Percentiles rank a stretch among this genome's conserved stretches.
Evolutionary conservation across 2,329 filamentous ascomycete genomes (phyloP).

Genomic region (Aspergillus amoenus): DNA sequence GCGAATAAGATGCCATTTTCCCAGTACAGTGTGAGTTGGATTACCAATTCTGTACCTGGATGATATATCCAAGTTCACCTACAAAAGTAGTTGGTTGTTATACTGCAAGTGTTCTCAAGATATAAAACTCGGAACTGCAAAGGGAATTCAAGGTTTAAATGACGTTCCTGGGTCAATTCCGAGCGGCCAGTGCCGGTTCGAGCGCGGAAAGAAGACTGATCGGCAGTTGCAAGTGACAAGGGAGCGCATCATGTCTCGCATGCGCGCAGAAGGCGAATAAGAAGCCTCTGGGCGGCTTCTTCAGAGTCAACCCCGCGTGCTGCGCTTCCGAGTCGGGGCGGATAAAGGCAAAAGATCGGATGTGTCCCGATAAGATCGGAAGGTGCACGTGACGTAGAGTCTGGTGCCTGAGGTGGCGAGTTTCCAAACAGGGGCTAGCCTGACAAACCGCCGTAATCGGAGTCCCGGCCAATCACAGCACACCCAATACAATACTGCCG

Average conservation of each 20-base stretch:
- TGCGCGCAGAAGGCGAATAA: slow-evolving; percentile 1
- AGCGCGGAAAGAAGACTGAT: not conserved
- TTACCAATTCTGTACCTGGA: not conserved
- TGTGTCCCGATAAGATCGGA: slow-evolving; percentile 12
- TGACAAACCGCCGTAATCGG: slow-evolving; percentile 6
- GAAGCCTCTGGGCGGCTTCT: not conserved
- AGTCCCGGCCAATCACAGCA: slow-evolving; percentile 12
- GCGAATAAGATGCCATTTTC: slow-evolving; percentile 28
- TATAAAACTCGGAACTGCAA: not conserved
- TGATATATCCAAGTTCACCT: not conserved
- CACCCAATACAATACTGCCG: slow-evolving; percentile 13
- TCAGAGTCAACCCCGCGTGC: not conserved
- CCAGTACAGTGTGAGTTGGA: not conserved
- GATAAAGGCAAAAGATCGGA: slow-evolving; percentile 6
- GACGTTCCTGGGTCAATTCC: slow-evolving; percentile 9
- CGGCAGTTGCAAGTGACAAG: slow-evolving; percentile 3
- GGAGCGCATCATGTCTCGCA: not conserved
- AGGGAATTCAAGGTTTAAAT: not conserved
- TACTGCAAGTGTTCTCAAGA: not conserved
- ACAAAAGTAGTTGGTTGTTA: not conserved
- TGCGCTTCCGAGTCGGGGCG: slow-evolving; percentile 6
- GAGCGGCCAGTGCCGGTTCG: slow-evolving; percentile 4
- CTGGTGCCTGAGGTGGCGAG: not conserved
- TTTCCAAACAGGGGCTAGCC: not conserved
- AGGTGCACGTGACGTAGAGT: not conserved